These are phyloP conservation scores for Dactylella cylindrospora DNA, from an alignment of 2,329 filamentous ascomycete genomes.

Conservation along the genomic window DNA sequence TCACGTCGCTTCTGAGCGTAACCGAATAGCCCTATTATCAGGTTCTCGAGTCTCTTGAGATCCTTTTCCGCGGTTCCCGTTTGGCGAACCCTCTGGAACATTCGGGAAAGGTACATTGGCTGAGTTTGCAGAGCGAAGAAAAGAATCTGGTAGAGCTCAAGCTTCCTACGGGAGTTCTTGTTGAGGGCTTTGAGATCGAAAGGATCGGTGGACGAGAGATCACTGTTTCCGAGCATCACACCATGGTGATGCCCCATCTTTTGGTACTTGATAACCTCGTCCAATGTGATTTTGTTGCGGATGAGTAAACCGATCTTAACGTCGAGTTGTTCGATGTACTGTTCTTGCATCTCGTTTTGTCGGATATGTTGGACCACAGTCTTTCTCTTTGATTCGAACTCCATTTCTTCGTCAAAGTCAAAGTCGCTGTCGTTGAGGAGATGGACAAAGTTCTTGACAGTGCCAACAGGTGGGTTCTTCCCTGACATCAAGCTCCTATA, in stretches of 20 bases:
- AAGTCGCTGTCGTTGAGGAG: slow-evolving; percentile 97
- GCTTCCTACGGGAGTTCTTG: slow-evolving; percentile 91
- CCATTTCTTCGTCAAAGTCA: slow-evolving; percentile 97
- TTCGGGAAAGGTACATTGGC: slow-evolving; percentile 84
- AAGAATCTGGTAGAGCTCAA: slow-evolving; percentile 94
- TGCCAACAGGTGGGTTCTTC: slow-evolving; percentile 94
- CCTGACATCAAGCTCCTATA: slow-evolving; percentile 88
- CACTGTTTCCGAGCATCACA: slow-evolving; percentile 80
- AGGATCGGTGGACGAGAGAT: slow-evolving; percentile 83
- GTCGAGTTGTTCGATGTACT: slow-evolving; percentile 96
- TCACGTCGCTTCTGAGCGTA: slow-evolving; percentile 96
- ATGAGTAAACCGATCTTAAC: slow-evolving; percentile 98
- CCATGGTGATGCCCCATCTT: slow-evolving; percentile 89
- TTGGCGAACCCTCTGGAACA: slow-evolving; percentile 82
- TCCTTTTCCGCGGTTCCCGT: slow-evolving; percentile 86
- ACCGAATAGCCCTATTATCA: slow-evolving; percentile 95
- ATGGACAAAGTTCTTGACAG: slow-evolving; percentile 97
- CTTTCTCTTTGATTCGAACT: slow-evolving; percentile 92
- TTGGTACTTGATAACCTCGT: slow-evolving; percentile 96
- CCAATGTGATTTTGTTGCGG: slow-evolving; percentile 98
- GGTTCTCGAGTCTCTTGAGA: slow-evolving; percentile 83
- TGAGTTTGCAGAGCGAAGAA: slow-evolving; percentile 98
- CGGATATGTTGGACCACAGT: slow-evolving; percentile 96
- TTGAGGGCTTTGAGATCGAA: slow-evolving; percentile 97
- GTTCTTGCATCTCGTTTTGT: slow-evolving; percentile 94